These are phyloP conservation scores for Dryas alaskensis DNA, from an alignment of 306 rosid species.

Conservation along the genomic window DNA sequence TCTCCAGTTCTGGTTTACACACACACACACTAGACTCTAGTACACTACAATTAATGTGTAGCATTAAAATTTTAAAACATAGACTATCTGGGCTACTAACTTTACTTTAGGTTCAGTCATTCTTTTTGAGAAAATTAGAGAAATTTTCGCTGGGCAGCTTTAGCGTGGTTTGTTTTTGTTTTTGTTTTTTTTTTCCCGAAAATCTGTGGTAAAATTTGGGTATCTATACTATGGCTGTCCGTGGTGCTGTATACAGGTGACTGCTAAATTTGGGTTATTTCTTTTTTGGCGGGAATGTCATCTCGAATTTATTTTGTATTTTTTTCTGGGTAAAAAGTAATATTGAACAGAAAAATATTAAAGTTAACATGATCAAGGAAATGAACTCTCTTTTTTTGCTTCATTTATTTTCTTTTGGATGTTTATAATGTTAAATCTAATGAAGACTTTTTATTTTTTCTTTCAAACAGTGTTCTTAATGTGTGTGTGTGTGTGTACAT, in stretches of 20 bases:
- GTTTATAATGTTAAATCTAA: too few species aligned
- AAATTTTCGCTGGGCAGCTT: background rate
- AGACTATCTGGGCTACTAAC: background rate
- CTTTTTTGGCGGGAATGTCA: conserved; percentile 7
- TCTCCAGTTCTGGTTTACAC: background rate
- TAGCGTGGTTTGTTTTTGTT: background rate
- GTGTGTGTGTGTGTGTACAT: too few species aligned
- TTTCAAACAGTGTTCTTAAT: too few species aligned
- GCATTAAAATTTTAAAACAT: background rate
- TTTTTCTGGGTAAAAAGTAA: background rate
- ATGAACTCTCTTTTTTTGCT: background rate
- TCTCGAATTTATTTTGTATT: background rate
- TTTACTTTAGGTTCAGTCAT: background rate
- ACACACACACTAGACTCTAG: background rate
- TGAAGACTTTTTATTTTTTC: too few species aligned
- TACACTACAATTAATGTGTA: background rate
- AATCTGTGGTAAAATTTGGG: too few species aligned
- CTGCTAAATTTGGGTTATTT: background rate
- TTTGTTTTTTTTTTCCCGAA: too few species aligned
- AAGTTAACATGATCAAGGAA: background rate
- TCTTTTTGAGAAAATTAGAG: background rate
- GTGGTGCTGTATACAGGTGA: too few species aligned
- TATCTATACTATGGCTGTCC: background rate
- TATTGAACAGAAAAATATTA: background rate
- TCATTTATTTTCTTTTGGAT: too few species aligned